Percentiles rank a stretch among this genome's conserved stretches.
Conservation (phyloP, 805 yeast genomes). For the Candida odintsovae region DNA sequence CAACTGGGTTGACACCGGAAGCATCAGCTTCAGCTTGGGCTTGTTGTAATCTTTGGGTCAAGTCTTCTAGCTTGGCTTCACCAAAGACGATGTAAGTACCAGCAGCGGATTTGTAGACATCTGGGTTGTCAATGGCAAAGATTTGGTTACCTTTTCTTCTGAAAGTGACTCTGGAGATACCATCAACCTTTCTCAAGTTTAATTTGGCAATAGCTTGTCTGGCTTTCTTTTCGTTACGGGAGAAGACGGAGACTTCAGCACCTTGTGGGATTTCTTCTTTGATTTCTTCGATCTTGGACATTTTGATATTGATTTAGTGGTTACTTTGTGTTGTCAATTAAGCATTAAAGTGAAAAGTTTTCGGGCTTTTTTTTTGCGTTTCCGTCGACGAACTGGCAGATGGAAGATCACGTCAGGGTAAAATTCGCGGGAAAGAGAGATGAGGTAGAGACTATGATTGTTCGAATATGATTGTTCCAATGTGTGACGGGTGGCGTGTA, state of each 20-base stretch:
- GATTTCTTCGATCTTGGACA: conserved; percentile 32
- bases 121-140: conserved; percentile 89
- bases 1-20: conserved; percentile 43
- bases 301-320: conserved; percentile 4
- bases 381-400: conserved; percentile 2
- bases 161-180: conserved; percentile 93
- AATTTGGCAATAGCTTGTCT: conserved; percentile 83
- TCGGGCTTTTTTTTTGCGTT: neutral
- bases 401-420: neutral
- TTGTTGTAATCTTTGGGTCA: conserved; percentile 81
- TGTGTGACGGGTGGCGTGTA: too few species aligned
- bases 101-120: conserved; percentile 86
- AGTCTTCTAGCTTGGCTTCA: conserved; percentile 95
- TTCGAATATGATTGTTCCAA: too few species aligned
- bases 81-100: conserved; percentile 97
- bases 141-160: conserved; percentile 88
- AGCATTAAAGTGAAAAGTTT: neutral
- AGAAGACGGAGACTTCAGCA: conserved; percentile 72
- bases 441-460: too few species aligned
- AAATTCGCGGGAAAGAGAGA: neutral
- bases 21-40: conserved; percentile 46
- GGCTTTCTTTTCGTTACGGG: conserved; percentile 94
- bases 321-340: neutral
- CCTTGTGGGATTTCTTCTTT: conserved; percentile 65
- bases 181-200: conserved; percentile 84